Evolutionary conservation across 2,329 filamentous ascomycete genomes (phyloP).

Genomic region (Scopulariopsis brevicaulis): DNA sequence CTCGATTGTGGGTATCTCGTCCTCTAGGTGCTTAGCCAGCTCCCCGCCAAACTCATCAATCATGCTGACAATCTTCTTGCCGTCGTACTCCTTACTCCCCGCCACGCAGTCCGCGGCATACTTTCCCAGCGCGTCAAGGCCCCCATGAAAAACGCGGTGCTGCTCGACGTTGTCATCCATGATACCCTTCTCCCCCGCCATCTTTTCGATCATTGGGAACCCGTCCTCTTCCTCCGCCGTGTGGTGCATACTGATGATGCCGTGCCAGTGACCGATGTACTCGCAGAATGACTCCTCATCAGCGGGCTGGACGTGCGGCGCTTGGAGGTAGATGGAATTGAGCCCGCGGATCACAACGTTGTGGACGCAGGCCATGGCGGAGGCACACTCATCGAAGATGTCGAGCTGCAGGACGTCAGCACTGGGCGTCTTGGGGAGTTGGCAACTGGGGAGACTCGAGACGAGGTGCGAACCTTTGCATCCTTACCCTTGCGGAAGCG

Average conservation of each 20-base stretch:
- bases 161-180: constrained; percentile 30
- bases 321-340: constrained; percentile 25
- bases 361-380: constrained; percentile 20
- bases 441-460: background rate
- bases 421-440: background rate
- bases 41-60: constrained; percentile 22
- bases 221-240: constrained; percentile 22
- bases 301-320: constrained; percentile 18
- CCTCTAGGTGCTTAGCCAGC: constrained; percentile 21
- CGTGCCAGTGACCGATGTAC: constrained; percentile 20
- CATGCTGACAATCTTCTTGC: constrained; percentile 15
- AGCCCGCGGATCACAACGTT: constrained; percentile 23
- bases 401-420: constrained; percentile 12
- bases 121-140: constrained; percentile 17
- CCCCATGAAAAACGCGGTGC: constrained; percentile 24
- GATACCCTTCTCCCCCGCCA: constrained; percentile 20
- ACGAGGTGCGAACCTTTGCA: background rate
- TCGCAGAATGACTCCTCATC: constrained; percentile 20
- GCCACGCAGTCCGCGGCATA: constrained; percentile 19
- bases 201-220: constrained; percentile 24
- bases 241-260: constrained; percentile 24
- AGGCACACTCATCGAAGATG: constrained; percentile 14
- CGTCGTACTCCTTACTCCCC: constrained; percentile 17
- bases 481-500: constrained; percentile 3
- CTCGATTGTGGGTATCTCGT: constrained; percentile 25